Evolutionary conservation across 805 yeast genomes (phyloP).

Genomic region (Candida boidinii): DNA sequence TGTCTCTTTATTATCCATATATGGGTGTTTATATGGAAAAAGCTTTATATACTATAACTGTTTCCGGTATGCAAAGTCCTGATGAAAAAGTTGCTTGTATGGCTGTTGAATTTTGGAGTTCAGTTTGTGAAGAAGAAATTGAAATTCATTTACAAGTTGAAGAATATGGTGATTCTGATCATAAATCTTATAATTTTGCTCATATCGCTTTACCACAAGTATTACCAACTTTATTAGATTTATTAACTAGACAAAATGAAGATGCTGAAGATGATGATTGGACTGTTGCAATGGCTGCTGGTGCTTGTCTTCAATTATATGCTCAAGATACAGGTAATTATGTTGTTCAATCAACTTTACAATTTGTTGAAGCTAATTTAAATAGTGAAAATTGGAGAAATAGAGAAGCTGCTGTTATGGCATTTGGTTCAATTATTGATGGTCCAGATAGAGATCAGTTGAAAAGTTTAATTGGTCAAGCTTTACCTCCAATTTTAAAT

Average conservation of each 20-base stretch:
- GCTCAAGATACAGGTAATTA: slow-evolving; percentile 85
- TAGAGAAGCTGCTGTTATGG: slow-evolving; percentile 98
- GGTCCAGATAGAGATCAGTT: slow-evolving; percentile 80
- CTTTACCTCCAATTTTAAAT: slow-evolving; percentile 67
- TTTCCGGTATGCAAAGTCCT: slow-evolving; percentile 77
- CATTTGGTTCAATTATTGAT: slow-evolving; percentile 92
- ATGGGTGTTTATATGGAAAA: slow-evolving; percentile 97
- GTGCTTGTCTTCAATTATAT: slow-evolving; percentile 89
- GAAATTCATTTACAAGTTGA: slow-evolving; percentile 66
- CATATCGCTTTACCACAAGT: slow-evolving; percentile 76
- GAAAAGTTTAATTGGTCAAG: slow-evolving; percentile 64
- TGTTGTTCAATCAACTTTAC: slow-evolving; percentile 77
- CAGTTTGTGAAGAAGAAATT: slow-evolving; percentile 97
- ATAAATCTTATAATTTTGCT: slow-evolving; percentile 71
- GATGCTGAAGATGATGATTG: slow-evolving; percentile 94
- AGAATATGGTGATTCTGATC: slow-evolving; percentile 46
- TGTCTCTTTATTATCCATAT: slow-evolving; percentile 78
- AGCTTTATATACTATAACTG: slow-evolving; percentile 85
- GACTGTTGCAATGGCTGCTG: slow-evolving; percentile 98
- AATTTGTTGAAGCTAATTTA: slow-evolving; percentile 74
- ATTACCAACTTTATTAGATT: slow-evolving; percentile 72
- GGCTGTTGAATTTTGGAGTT: slow-evolving; percentile 99
- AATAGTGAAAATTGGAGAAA: slow-evolving; percentile 62
- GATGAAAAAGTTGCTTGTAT: slow-evolving; percentile 89
- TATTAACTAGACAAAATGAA: slow-evolving; percentile 83